Percentiles rank a stretch among this genome's conserved stretches.
phyloP scores from a whole-genome alignment of 2,329 filamentous ascomycete genomes.

The Colletotrichum godetiae region DNA sequence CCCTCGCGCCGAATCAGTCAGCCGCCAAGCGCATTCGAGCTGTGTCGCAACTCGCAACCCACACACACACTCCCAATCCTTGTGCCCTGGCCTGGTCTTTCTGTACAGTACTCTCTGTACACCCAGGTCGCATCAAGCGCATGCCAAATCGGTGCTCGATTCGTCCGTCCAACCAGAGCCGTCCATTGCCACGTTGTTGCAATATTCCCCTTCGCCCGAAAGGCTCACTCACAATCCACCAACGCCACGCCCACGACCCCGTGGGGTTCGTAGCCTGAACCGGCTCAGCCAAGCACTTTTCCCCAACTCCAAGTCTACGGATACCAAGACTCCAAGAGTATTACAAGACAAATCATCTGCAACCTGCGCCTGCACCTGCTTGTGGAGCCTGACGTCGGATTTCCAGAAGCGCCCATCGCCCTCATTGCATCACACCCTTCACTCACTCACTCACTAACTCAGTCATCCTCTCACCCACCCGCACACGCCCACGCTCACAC shows the following conservation, averaged over 20 bases:
- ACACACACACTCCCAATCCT: background rate
- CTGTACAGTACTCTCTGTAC: background rate
- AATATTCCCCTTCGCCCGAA: slow-evolving; percentile 39
- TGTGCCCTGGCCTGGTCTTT: background rate
- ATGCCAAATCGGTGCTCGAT: slow-evolving; percentile 4
- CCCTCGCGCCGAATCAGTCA: slow-evolving; percentile 12
- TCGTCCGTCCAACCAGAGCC: slow-evolving; percentile 37
- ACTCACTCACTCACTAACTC: background rate
- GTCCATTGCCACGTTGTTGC: slow-evolving; percentile 31
- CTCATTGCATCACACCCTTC: slow-evolving; percentile 29
- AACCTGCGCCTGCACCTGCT: background rate
- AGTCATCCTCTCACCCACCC: background rate
- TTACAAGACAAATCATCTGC: background rate
- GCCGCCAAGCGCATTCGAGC: slow-evolving; percentile 26
- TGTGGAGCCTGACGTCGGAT: slow-evolving; percentile 28
- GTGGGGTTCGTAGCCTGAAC: slow-evolving; percentile 30
- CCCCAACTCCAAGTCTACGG: background rate
- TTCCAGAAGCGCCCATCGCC: slow-evolving; percentile 24
- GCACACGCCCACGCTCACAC: background rate
- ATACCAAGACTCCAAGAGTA: background rate
- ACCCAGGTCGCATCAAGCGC: slow-evolving; percentile 37
- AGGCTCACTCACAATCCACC: slow-evolving; percentile 22
- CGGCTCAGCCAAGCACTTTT: slow-evolving; percentile 11
- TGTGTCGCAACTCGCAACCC: slow-evolving; percentile 10
- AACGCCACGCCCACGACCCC: slow-evolving; percentile 7